phyloP scores from a whole-genome alignment of 1,284 basidiomycete species.

The Rugiboletus extremiorientalis region DNA sequence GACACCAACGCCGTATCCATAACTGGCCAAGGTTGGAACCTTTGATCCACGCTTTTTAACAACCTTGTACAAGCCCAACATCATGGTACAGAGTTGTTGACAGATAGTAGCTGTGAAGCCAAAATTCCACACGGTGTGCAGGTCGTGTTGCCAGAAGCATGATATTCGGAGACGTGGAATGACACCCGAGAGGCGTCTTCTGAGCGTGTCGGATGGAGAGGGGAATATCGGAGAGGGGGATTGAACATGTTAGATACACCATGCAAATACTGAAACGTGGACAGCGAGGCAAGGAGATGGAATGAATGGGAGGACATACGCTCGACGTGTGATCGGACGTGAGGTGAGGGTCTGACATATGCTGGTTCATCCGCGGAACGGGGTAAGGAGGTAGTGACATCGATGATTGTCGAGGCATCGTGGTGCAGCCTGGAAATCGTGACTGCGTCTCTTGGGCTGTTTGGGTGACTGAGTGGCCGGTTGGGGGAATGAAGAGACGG shows the following conservation, averaged over 20 bases:
- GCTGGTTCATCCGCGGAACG: constrained; percentile 90
- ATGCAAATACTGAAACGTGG: constrained; percentile 72
- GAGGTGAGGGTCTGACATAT: constrained; percentile 91
- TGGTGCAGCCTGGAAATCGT: constrained; percentile 86
- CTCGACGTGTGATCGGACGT: constrained; percentile 88
- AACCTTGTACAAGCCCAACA: constrained; percentile 76
- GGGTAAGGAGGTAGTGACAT: constrained; percentile 94
- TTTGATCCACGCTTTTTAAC: constrained; percentile 72
- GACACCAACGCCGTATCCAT: constrained; percentile 82
- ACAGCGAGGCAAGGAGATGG: constrained; percentile 9
- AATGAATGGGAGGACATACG: constrained; percentile 44
- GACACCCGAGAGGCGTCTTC: constrained; percentile 31
- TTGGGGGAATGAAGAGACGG: constrained; percentile 1
- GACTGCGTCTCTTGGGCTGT: constrained; percentile 83
- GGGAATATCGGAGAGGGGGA: constrained; percentile 37
- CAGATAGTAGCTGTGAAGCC: constrained; percentile 55
- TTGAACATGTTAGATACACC: constrained; percentile 80
- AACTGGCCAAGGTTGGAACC: constrained; percentile 76
- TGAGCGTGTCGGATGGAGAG: constrained; percentile 38
- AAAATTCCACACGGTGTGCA: constrained; percentile 86
- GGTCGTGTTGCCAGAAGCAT: constrained; percentile 95
- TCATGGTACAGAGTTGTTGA: constrained; percentile 81
- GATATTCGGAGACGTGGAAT: constrained; percentile 68
- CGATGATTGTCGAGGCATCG: constrained; percentile 82
- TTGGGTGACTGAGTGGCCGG: constrained; percentile 10